Percentiles rank a stretch among this genome's conserved stretches.
phyloP scores from a whole-genome alignment of 1,139 yeast genomes.

The Diutina rugosa region DNA sequence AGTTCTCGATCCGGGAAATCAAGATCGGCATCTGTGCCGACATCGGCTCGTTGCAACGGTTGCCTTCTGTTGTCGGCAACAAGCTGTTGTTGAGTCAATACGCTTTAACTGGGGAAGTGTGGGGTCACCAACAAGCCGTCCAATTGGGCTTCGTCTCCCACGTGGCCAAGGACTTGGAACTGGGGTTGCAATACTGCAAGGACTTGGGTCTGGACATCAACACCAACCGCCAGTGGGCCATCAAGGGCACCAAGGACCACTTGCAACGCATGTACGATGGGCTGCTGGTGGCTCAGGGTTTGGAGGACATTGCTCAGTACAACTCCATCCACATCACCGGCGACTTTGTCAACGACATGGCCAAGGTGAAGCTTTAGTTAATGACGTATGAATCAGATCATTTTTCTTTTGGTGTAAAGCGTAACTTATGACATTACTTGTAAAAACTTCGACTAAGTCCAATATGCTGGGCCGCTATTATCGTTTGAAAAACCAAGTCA shows the following conservation, averaged over 20 bases:
- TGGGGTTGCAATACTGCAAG: slow-evolving; percentile 37
- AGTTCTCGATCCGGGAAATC: slow-evolving; percentile 55
- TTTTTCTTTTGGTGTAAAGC: too few species aligned
- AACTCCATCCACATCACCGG: slow-evolving; percentile 16
- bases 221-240: slow-evolving; percentile 41
- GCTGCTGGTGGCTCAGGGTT: slow-evolving; percentile 32
- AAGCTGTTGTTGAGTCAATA: slow-evolving; percentile 48
- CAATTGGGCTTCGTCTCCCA: slow-evolving; percentile 41
- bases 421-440: too few species aligned
- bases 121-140: slow-evolving; percentile 43
- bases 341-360: neutral
- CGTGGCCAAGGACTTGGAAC: slow-evolving; percentile 31
- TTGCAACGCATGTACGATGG: slow-evolving; percentile 42
- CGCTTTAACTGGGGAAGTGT: slow-evolving; percentile 51
- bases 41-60: slow-evolving; percentile 64
- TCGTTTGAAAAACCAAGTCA: too few species aligned
- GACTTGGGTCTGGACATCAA: slow-evolving; percentile 40
- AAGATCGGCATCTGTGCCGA: slow-evolving; percentile 71
- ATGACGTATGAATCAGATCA: neutral
- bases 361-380: neutral
- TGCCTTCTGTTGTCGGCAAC: slow-evolving; percentile 44
- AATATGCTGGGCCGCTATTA: too few species aligned
- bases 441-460: too few species aligned
- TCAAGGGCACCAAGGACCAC: slow-evolving; percentile 51
- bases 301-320: slow-evolving; percentile 38